A percentile compares a stretch with the other conserved stretches of the same genome.
phyloP scores from a whole-genome alignment of 2,329 filamentous ascomycete genomes.

The Kalmusia sp. region DNA sequence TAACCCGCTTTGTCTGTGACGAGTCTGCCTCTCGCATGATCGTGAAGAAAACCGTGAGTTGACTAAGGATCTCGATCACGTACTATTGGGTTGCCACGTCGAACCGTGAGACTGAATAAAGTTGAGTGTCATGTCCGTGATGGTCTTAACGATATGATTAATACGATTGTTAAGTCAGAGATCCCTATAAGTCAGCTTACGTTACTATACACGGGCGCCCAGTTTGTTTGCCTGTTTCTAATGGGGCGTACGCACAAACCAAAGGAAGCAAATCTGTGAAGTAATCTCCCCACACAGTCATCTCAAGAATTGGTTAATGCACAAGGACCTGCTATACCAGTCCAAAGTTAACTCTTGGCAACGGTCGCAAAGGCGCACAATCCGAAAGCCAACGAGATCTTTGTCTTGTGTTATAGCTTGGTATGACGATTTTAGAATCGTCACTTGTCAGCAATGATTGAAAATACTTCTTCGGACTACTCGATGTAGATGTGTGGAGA shows the following conservation, averaged over 20 bases:
- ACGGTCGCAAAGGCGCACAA: too few relatives aligned
- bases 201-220: not conserved
- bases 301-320: not conserved
- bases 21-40: slow-evolving; percentile 1
- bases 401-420: too few relatives aligned
- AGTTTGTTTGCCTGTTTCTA: not conserved
- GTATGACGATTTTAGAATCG: not conserved
- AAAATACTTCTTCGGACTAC: not conserved
- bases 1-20: not conserved
- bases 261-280: not conserved
- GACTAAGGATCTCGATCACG: not conserved
- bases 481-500: not conserved
- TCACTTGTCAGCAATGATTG: not conserved
- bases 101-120: not conserved
- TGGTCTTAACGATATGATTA: not conserved
- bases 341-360: too few relatives aligned
- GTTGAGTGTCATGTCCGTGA: not conserved
- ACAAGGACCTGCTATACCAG: not conserved
- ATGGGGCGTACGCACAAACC: not conserved
- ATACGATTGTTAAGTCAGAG: slow-evolving; percentile 8
- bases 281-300: not conserved
- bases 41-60: not conserved
- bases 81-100: slow-evolving; percentile 1
- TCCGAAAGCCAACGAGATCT: too few relatives aligned
- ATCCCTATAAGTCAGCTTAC: not conserved